Evolutionary conservation across 148 eudicot genomes (phyloP).

Genomic region (Fagopyrum tataricum): DNA sequence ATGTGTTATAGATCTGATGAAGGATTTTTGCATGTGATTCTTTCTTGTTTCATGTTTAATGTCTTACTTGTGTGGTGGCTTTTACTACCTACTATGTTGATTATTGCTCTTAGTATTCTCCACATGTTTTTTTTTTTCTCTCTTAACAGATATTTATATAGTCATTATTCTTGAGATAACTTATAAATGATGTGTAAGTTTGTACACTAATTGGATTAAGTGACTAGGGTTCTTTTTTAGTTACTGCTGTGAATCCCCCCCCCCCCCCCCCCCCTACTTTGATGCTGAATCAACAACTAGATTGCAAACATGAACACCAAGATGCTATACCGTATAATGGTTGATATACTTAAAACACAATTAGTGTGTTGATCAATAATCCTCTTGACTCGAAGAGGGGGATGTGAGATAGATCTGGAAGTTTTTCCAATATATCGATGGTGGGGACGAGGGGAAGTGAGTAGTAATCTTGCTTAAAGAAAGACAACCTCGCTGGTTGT

Average conservation of each 20-base stretch:
- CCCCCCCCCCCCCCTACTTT: no score
- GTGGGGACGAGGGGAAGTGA: neutral
- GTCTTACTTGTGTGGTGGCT: neutral
- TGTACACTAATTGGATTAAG: neutral
- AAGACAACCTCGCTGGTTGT: neutral
- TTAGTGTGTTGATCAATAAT: neutral
- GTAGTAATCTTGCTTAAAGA: neutral
- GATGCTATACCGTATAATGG: neutral
- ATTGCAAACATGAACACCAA: neutral
- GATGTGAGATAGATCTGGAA: neutral
- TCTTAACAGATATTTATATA: neutral
- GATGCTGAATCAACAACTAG: neutral
- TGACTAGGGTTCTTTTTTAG: constrained; percentile 3
- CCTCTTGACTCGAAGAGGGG: neutral
- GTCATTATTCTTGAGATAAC: neutral
- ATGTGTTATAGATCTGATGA: neutral
- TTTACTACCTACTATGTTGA: neutral
- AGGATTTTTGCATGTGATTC: neutral
- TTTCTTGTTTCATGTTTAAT: neutral
- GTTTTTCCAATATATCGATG: neutral
- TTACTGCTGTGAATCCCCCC: neutral
- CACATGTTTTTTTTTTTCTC: neutral
- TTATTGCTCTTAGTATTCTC: neutral
- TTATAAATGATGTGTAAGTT: neutral
- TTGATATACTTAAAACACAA: neutral